These are phyloP conservation scores for Fusarium sp. DNA, from an alignment of 2,329 filamentous ascomycete species.

Conservation along the genomic window DNA sequence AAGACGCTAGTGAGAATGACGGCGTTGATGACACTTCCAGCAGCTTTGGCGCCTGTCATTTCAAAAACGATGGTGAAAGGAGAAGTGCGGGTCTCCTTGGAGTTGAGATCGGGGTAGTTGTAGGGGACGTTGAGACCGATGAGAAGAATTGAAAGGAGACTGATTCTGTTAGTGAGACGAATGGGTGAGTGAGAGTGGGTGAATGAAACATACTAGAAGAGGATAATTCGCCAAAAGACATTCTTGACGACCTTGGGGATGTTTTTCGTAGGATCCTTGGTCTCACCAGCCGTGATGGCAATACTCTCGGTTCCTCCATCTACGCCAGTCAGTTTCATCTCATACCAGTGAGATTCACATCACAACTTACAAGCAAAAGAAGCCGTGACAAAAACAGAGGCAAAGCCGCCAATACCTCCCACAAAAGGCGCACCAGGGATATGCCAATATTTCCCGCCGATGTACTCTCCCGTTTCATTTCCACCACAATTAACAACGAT, in stretches of 20 bases:
- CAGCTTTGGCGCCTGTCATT: constrained; percentile 61
- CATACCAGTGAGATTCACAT: background rate
- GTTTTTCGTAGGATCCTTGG: constrained; percentile 67
- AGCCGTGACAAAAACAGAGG: constrained; percentile 64
- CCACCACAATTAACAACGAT: constrained; percentile 64
- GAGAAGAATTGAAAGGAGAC: constrained; percentile 51
- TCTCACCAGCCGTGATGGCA: constrained; percentile 73
- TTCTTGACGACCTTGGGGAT: constrained; percentile 72
- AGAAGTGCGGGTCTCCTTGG: constrained; percentile 48
- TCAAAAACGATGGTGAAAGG: constrained; percentile 67
- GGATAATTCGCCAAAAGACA: constrained; percentile 70
- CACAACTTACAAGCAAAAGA: constrained; percentile 63
- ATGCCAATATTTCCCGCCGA: constrained; percentile 67
- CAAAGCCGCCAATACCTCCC: constrained; percentile 71
- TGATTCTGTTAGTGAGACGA: constrained; percentile 14
- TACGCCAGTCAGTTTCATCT: constrained; percentile 2
- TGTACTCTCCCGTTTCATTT: constrained; percentile 62
- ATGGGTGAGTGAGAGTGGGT: background rate
- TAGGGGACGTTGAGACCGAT: constrained; percentile 69
- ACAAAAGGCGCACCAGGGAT: constrained; percentile 71
- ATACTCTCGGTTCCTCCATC: constrained; percentile 68
- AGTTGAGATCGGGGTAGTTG: constrained; percentile 49
- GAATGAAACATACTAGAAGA: constrained; percentile 53
- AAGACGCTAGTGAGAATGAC: constrained; percentile 57
- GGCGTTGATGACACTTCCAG: constrained; percentile 67